Evolutionary conservation across 2,329 filamentous ascomycete genomes (phyloP), one percentile per base, ranked within the genome.

Genomic region (Ambrosiella cleistominuta): DNA sequence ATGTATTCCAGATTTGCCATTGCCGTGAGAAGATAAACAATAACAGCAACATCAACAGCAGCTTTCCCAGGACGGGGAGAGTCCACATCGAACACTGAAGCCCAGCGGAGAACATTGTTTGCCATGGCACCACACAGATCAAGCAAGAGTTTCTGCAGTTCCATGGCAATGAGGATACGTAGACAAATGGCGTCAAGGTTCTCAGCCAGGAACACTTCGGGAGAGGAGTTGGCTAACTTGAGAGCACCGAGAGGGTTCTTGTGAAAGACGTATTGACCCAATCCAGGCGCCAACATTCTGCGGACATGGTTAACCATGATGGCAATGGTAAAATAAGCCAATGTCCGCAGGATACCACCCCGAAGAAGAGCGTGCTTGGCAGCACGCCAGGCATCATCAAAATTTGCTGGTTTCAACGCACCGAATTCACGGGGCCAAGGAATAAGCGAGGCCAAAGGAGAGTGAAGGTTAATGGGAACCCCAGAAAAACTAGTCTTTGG

Each of bases 261-360:
- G 62, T 66, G 66, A 11, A 67, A 54, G 9, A 60, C 54, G 38
- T 67, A 69, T 19, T 66, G 62, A 2, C 65, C 66, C 0, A 69
- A 59, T 63, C 62, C 65, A 6, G 67, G 69, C 9, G 57, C 47
- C 0, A 72, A 58, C n/a, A 67, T 63, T 17, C 68, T 64, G 3
- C 70, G 67, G 13, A 71, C 63, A 62, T 75, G 71, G 65, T 74
- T 68, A 35, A 68, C 47, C 11, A 72, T 60, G 13, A 70, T 66
- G 54, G 72, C 72, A 44, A 66, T 64, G 12, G 66, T 44, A 49
- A 71, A 63, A 54, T 66, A 64, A 0, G 63, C 61, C 11, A 68
- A 62, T 1, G 63, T 63, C 4, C 61, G 57, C 7, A 62, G 59
- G 60, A 65, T 63, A 39, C 66, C 66, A 49, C 64, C 60, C 7